Evolutionary conservation across 2,329 filamentous ascomycete genomes (phyloP), one percentile per base, ranked within the genome.

Genomic region (Epichloe typhina): DNA sequence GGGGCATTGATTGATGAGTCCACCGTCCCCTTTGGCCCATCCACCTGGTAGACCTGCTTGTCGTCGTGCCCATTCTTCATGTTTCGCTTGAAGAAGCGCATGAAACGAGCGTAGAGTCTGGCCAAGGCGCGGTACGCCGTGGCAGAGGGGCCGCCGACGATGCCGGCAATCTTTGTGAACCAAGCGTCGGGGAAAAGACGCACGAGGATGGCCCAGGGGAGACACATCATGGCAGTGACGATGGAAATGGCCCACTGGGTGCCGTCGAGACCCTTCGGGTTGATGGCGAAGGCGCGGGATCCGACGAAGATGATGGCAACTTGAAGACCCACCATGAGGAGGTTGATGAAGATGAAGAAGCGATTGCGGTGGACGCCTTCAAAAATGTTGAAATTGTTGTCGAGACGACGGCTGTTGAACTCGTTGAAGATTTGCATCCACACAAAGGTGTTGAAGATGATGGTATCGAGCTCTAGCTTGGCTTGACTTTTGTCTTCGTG

Each of bases 401-500:
- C 91, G 50, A 97, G 75, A 12, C 91, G 88, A 53, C 91, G 88
- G 69, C 95, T 95, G 72, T 79, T 84, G 53, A 94, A 87, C 64
- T 95, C 86, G 69, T 97, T 97, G 73, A 97, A 97, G 59, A 97
- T 94, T 61, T 97, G 91, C 90, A 97, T 96, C 91, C 91, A 97
- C 49, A 96, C 91, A 64, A 97, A 97, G 0, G 88, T 93, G 72
- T 97, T 97, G 77, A 97, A 97, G 7, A 97, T 73, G 53, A 94
- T 74, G 59, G 85, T 74, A 1, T 63, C 66, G 1, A 44, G 23
- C 0, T 45, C 50, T 8, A 60, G 62, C 4, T 57, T 62, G 60
- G 62, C 36, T 56, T 54, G 6, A 64, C 58, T 8, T 61, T 58
- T 79, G 80, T 44, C 36, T 61, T 69, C 52, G 67, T 68, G 46